Evolutionary conservation across 768 basidiomycete genomes (phyloP).

Genomic region (Saitozyma sp.): DNA sequence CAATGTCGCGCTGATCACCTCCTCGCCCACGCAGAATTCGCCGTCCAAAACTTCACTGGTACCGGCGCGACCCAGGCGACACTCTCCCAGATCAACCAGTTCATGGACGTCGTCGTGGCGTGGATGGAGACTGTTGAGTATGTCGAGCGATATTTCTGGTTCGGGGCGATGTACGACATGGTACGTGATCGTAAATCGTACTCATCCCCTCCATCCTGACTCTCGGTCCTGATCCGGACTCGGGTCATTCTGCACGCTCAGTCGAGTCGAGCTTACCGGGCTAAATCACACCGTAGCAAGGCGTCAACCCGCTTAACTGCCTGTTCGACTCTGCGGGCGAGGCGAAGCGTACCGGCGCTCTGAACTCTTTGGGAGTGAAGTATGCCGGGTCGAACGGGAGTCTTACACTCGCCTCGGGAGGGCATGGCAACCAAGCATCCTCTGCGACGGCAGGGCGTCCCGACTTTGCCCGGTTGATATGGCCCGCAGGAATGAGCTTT

Average conservation of each 20-base stretch:
- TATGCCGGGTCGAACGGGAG: conserved; percentile 29
- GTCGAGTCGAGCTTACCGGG: no score
- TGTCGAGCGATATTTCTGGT: conserved; percentile 66
- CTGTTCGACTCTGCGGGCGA: conserved; percentile 16
- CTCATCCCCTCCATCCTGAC: not conserved
- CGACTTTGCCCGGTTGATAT: no score
- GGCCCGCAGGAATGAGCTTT: no score
- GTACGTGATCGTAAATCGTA: conserved; percentile 37
- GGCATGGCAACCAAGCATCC: no score
- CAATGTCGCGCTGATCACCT: no score
- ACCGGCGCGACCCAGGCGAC: conserved; percentile 55
- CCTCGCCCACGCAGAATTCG: conserved; percentile 9
- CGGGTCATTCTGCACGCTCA: no score
- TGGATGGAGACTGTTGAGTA: conserved; percentile 61
- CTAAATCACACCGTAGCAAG: conserved; percentile 19
- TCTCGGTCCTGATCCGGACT: no score
- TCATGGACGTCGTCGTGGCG: conserved; percentile 60
- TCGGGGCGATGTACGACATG: conserved; percentile 61
- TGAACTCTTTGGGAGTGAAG: conserved; percentile 25
- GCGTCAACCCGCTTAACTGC: conserved; percentile 20
- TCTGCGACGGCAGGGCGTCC: no score
- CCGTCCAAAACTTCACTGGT: conserved; percentile 25
- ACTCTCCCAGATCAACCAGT: conserved; percentile 55
- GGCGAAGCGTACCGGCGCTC: conserved; percentile 18
- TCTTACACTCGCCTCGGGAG: conserved; percentile 1